phyloP scores from a whole-genome alignment of 805 yeast species.

The Nakazawaea ernobii region DNA sequence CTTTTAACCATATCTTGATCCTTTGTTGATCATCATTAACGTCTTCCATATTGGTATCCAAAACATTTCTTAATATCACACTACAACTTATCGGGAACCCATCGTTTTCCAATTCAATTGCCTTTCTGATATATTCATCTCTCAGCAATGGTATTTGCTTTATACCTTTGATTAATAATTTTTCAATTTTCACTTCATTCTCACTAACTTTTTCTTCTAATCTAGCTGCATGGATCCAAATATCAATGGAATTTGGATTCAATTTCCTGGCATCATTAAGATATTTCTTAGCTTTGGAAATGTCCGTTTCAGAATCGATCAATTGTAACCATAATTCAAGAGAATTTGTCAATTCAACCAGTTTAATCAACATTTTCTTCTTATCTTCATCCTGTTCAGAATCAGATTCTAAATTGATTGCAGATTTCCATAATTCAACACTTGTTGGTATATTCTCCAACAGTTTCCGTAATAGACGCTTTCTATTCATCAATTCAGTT shows the following conservation, averaged over 20 bases:
- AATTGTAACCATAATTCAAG: slow-evolving; percentile 62
- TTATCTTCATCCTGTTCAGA: slow-evolving; percentile 32
- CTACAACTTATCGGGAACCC: slow-evolving; percentile 41
- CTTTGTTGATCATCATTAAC: slow-evolving; percentile 19
- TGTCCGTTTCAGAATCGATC: slow-evolving; percentile 36
- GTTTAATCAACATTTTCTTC: slow-evolving; percentile 50
- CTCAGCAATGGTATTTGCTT: slow-evolving; percentile 32
- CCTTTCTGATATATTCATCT: slow-evolving; percentile 51
- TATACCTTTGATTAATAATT: slow-evolving; percentile 44
- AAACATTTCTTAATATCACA: slow-evolving; percentile 42
- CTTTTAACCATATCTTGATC: slow-evolving; percentile 26
- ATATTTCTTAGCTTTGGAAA: slow-evolving; percentile 44
- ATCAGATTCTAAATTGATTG: slow-evolving; percentile 53
- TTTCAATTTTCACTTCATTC: slow-evolving; percentile 38
- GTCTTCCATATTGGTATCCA: slow-evolving; percentile 26
- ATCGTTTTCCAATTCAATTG: slow-evolving; percentile 45
- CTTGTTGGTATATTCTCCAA: slow-evolving; percentile 57
- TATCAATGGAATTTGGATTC: slow-evolving; percentile 38
- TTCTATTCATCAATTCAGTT: slow-evolving; percentile 44
- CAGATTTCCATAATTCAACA: slow-evolving; percentile 60
- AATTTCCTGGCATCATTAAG: slow-evolving; percentile 57
- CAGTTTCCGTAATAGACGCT: slow-evolving; percentile 62
- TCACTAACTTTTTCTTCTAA: slow-evolving; percentile 52
- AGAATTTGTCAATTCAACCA: slow-evolving; percentile 62
- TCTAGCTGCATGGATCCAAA: slow-evolving; percentile 69